Base-by-base conservation (phyloP, 1,139 yeast genomes). In the Magnusiomyces ingens region DNA sequence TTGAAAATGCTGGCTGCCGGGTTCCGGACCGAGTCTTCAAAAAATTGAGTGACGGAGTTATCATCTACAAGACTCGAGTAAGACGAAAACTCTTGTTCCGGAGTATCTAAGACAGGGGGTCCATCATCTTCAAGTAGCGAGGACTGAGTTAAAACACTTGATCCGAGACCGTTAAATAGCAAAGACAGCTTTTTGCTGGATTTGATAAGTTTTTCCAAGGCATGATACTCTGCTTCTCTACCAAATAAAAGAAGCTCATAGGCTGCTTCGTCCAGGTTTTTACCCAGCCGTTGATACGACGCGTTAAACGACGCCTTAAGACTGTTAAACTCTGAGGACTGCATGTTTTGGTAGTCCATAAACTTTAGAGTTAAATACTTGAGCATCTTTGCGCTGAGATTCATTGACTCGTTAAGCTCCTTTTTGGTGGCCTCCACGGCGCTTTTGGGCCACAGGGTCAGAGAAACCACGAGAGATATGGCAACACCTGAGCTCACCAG, bases 101-200 rank as follows among this genome's bases (percentile, higher is more conserved):
- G 32, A 8, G 32, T 26, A 4, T 26, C 32, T 8, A 26, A 26
- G 32, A 26, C 8, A 26, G 32, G 32, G 4, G 32, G 4, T 26
- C 32, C 32, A 22, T 44, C 47, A 6, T 45, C 48, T 11, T 19
- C 22, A 3, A 45, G 26, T n/a, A 45, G 67, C 38, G 75, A 74
- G 76, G 81, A 75, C 63, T 83, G 86, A 73, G 84, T 84, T 56
- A 82, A 85, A 1, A 82, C 79, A 11, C 91, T 83, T 42, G 84
- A 77, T 57, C 80, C 72, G 58, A 88, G 71, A 0, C 93, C 94
- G 52, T 84, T 85, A 46, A 86, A 66, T 60, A 81, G 83, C 57
- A 80, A 75, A 1, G 79, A 71, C 55, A 87, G 67, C 10, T 78
- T 73, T 48, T 77, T 74, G 6, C 83, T 77, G 0, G 83, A 76